Conservation (phyloP, 768 basidiomycete genomes). For the Udeniomyces megalosporus region DNA sequence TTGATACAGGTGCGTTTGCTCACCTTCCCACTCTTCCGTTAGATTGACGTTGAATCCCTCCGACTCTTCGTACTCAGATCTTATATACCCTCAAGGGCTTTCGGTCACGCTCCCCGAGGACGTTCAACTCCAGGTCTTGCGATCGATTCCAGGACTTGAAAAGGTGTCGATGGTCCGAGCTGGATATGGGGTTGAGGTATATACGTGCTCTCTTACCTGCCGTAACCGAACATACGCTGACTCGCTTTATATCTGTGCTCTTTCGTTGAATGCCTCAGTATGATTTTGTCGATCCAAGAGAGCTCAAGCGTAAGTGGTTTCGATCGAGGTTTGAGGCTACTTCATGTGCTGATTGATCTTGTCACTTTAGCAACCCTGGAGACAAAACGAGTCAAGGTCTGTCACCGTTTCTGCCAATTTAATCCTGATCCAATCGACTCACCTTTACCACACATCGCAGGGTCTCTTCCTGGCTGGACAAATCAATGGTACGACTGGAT, state of each 20-base stretch:
- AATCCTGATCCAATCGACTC: background rate
- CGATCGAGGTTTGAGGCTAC: too few species aligned
- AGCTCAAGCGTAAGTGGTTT: constrained; percentile 50
- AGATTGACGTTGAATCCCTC: too few species aligned
- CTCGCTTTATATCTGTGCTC: background rate
- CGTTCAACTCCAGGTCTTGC: constrained; percentile 63
- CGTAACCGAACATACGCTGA: too few species aligned
- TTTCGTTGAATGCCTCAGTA: constrained; percentile 40
- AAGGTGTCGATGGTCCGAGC: constrained; percentile 67
- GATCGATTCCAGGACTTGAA: constrained; percentile 69
- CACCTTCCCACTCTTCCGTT: background rate
- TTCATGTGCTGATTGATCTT: too few species aligned
- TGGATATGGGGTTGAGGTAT: constrained; percentile 61
- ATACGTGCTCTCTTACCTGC: too few species aligned
- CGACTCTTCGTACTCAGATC: constrained; percentile 35
- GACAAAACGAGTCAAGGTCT: constrained; percentile 62
- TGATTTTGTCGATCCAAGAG: constrained; percentile 73
- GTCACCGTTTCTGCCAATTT: background rate
- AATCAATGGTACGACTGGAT: constrained; percentile 87
- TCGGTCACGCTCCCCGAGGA: constrained; percentile 79
- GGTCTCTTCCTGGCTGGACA: constrained; percentile 80
- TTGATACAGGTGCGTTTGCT: background rate
- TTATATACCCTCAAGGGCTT: constrained; percentile 80
- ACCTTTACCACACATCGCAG: constrained; percentile 25
- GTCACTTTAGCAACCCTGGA: constrained; percentile 52